Evolutionary conservation across 2,329 filamentous ascomycete genomes (phyloP), one percentile per base, ranked within the genome.

Genomic region (Gremmenia infestans): DNA sequence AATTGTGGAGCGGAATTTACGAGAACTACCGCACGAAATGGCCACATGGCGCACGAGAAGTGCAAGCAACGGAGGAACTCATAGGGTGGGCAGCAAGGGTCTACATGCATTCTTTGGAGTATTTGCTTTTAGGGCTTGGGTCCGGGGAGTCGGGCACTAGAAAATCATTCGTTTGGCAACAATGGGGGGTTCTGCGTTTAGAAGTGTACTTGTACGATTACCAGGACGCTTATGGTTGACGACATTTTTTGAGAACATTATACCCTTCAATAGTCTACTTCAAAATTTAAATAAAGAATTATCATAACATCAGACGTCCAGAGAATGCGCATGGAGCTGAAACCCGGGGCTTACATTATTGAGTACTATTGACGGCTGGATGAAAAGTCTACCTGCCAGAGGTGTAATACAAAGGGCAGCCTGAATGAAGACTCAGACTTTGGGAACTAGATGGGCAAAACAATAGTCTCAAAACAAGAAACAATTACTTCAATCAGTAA

Each of bases 1-100:
- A 88, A 91, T 69, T 97, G 93, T 68, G 91, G 91, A 39, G 91
- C 91, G 11, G 91, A 96, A 67, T 97, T 97, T 67, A 97, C 93
- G 12, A 81, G 93, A 64, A 96, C 92, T 5, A 86, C 81, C 22
- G 93, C 93, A 46, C 82, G 91, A 59, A 97, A 97, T 69, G 92
- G 92, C 12, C 93, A 97, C 70, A 78, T 86, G 63, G 72, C 82
- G 53, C 90, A 96, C 72, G 91, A 96, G 69, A 97, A 97, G 74
- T 97, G 92, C 78, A 97, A 96, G 78, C 85, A 83, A 68, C 77
- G 82, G 66, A 76, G 81, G 62, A 77, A 74, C 62, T 75, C 73
- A 56, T 74, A 65, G 67, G 32, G 23, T 23, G 25, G 25, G 12
- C 25, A 52, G 48, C 49, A 52, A 42, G 36, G 25, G 40, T 37